A percentile compares a stretch with the other conserved stretches of the same genome.
phyloP scores from a whole-genome alignment of 495 filamentous ascomycete genomes.

The Talaromyces trachyspermus region DNA sequence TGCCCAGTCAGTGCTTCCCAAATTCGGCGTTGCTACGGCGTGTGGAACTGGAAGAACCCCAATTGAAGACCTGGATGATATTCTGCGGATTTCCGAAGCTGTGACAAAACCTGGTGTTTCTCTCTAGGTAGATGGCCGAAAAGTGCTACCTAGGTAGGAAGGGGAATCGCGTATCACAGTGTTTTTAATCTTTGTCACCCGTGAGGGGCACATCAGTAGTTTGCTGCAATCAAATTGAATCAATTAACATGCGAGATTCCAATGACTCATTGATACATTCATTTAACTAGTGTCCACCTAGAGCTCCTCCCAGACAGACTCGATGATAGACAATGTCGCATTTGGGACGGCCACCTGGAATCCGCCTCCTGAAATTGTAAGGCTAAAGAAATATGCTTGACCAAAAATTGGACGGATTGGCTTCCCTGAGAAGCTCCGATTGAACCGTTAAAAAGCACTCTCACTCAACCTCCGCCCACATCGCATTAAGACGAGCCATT shows the following conservation, averaged over 20 bases:
- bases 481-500: not conserved
- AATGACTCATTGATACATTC: no score
- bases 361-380: no score
- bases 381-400: no score
- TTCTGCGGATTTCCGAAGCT: slow-evolving; percentile 14
- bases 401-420: no score
- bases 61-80: slow-evolving; percentile 27
- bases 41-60: slow-evolving; percentile 37
- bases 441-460: no score
- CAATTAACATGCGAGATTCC: not conserved
- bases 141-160: not conserved
- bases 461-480: not conserved
- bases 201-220: not conserved
- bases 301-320: no score
- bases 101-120: not conserved
- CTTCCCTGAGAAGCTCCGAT: no score
- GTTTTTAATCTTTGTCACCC: no score
- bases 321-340: no score
- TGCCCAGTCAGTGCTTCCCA: slow-evolving; percentile 18
- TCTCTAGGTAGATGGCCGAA: not conserved
- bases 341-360: no score
- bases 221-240: not conserved
- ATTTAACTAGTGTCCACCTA: no score
- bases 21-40: slow-evolving; percentile 35
- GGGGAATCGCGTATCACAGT: not conserved